Evolutionary conservation across 2,329 filamentous ascomycete species (phyloP).

Genomic region (Chrysoporthe austroafricana): DNA sequence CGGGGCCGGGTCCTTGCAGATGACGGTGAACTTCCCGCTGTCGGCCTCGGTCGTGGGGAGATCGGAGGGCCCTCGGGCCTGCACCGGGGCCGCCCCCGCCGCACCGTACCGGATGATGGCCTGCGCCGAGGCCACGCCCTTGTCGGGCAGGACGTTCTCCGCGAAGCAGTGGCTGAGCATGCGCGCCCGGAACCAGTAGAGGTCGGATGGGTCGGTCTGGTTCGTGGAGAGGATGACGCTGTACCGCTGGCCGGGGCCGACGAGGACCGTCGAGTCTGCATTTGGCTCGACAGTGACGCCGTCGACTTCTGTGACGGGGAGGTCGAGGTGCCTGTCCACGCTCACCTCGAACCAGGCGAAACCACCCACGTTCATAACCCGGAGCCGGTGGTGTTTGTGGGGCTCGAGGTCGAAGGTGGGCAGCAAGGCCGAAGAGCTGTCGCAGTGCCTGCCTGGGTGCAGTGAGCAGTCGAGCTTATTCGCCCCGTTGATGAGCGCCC

Average conservation of each 20-base stretch:
- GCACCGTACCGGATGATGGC: slow-evolving; percentile 52
- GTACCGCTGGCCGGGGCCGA: slow-evolving; percentile 73
- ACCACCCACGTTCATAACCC: slow-evolving; percentile 71
- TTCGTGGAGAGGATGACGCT: slow-evolving; percentile 67
- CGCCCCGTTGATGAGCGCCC: slow-evolving; percentile 49
- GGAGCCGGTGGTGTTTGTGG: slow-evolving; percentile 64
- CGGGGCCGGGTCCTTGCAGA: slow-evolving; percentile 56
- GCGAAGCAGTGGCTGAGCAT: slow-evolving; percentile 66
- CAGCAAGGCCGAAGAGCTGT: slow-evolving; percentile 42
- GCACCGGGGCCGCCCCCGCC: background rate
- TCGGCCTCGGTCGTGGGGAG: slow-evolving; percentile 44
- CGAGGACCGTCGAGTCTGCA: slow-evolving; percentile 62
- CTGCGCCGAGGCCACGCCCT: slow-evolving; percentile 49
- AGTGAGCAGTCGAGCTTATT: slow-evolving; percentile 46
- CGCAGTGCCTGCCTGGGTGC: slow-evolving; percentile 47
- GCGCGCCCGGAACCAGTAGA: slow-evolving; percentile 68
- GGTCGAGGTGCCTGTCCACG: slow-evolving; percentile 64
- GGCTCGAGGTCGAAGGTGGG: slow-evolving; percentile 53
- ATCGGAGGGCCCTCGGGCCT: slow-evolving; percentile 21
- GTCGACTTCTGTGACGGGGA: slow-evolving; percentile 68
- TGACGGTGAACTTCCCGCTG: slow-evolving; percentile 40
- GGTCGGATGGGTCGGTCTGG: slow-evolving; percentile 46
- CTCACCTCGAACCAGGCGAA: slow-evolving; percentile 75
- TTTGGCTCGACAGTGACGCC: slow-evolving; percentile 67
- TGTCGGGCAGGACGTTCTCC: slow-evolving; percentile 49